Conservation (phyloP, 805 yeast genomes). For the Metschnikowia cerradonensis region DNA sequence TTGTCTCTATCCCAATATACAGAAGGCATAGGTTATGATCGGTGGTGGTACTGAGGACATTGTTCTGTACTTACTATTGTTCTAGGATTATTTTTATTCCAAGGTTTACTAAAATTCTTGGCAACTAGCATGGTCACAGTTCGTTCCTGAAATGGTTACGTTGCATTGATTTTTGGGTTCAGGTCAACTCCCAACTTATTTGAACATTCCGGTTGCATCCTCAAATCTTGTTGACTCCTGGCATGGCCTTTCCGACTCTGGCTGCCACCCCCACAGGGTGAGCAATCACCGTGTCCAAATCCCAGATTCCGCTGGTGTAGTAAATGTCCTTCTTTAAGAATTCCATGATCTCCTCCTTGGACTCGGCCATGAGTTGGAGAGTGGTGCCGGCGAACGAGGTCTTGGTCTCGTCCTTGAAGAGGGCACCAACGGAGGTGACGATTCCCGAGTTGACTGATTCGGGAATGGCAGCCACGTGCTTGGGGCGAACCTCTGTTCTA, state of each 20-base stretch:
- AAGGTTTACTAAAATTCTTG: too few species aligned
- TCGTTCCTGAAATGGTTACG: too few species aligned
- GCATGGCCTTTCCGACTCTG: constrained; percentile 33
- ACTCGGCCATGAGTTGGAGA: constrained; percentile 58
- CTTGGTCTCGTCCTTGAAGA: constrained; percentile 43
- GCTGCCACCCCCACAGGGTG: constrained; percentile 46
- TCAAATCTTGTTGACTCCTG: constrained; percentile 22
- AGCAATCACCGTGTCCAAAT: constrained; percentile 55
- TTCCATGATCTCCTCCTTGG: constrained; percentile 61
- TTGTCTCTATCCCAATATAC: too few species aligned
- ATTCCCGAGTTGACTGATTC: constrained; percentile 35
- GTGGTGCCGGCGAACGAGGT: constrained; percentile 66
- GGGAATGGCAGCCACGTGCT: constrained; percentile 50
- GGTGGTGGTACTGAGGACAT: too few species aligned
- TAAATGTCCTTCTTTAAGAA: constrained; percentile 62
- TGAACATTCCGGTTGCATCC: background rate
- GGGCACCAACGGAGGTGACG: constrained; percentile 47
- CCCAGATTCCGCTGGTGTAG: constrained; percentile 71
- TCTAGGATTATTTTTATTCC: too few species aligned
- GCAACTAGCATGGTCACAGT: too few species aligned
- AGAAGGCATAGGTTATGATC: too few species aligned
- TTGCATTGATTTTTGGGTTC: background rate
- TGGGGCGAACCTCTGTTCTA: constrained; percentile 48
- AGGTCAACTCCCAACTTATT: background rate
- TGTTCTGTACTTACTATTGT: too few species aligned